Conservation (phyloP, 2,329 filamentous ascomycete species). For the Rhexocercosporidium sp. region DNA sequence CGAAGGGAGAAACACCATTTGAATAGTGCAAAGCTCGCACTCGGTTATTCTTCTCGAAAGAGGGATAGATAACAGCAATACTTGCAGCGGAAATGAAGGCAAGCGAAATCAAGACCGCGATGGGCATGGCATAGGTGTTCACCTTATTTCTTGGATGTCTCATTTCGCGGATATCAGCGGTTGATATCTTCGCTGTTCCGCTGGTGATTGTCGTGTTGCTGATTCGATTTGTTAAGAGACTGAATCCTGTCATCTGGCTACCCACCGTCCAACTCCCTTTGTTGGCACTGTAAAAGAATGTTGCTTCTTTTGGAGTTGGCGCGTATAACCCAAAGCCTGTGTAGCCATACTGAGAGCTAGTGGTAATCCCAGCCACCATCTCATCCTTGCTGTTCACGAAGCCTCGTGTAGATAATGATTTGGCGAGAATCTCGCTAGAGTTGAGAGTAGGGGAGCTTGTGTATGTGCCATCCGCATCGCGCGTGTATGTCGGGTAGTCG, state of each 20-base stretch:
- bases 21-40: slow-evolving; percentile 38
- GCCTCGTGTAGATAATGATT: slow-evolving; percentile 19
- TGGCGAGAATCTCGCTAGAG: background rate
- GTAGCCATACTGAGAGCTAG: slow-evolving; percentile 13
- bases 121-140: slow-evolving; percentile 22
- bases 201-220: slow-evolving; percentile 29
- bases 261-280: background rate
- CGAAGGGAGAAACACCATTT: slow-evolving; percentile 38
- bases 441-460: background rate
- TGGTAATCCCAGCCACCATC: slow-evolving; percentile 29
- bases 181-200: slow-evolving; percentile 22
- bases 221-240: slow-evolving; percentile 34
- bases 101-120: slow-evolving; percentile 31
- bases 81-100: slow-evolving; percentile 33
- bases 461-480: background rate
- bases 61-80: slow-evolving; percentile 38
- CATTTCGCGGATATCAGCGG: slow-evolving; percentile 26
- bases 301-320: slow-evolving; percentile 28
- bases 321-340: slow-evolving; percentile 30
- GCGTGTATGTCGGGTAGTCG: background rate
- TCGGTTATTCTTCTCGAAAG: slow-evolving; percentile 35
- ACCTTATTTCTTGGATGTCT: slow-evolving; percentile 22
- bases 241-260: slow-evolving; percentile 24
- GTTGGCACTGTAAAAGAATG: slow-evolving; percentile 26
- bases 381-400: slow-evolving; percentile 26